Conservation (phyloP, 352 stramenopile genomes). For the Globisporangium mamillatum region DNA sequence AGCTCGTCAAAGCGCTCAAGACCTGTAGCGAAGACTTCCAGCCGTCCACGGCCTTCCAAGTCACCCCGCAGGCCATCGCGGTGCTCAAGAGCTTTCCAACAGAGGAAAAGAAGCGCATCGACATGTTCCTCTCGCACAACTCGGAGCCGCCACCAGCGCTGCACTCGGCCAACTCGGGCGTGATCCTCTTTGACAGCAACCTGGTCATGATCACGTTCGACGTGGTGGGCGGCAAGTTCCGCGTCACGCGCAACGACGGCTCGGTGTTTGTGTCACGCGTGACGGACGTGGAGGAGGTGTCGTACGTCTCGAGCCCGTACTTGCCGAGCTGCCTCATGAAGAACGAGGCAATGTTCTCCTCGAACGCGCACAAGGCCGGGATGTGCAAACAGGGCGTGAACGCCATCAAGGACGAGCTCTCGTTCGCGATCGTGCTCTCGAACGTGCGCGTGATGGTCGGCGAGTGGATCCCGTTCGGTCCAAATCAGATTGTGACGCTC, state of each 20-base stretch:
- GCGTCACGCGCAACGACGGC: conserved; percentile 78
- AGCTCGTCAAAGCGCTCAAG: conserved; percentile 94
- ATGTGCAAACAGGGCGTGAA: conserved; percentile 82
- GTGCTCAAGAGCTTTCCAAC: conserved; percentile 38
- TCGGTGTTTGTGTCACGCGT: conserved; percentile 92
- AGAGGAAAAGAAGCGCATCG: conserved; percentile 51
- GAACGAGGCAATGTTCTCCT: conserved; percentile 92
- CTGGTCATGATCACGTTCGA: conserved; percentile 93
- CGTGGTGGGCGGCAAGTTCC: conserved; percentile 84
- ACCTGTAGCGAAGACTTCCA: conserved; percentile 93
- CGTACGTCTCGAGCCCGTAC: conserved; percentile 97
- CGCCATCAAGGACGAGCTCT: conserved; percentile 92
- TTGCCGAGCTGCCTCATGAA: conserved; percentile 94
- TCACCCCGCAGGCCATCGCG: conserved; percentile 40
- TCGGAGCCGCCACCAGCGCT: conserved; percentile 26
- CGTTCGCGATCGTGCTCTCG: conserved; percentile 95
- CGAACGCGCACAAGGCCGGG: conserved; percentile 90
- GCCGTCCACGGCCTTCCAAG: conserved; percentile 93
- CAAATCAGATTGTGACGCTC: conserved; percentile 97
- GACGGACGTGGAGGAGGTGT: conserved; percentile 96
- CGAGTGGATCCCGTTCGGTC: conserved; percentile 97
- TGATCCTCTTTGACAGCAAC: conserved; percentile 90
- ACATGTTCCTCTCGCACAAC: conserved; percentile 50
- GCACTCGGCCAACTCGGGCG: conserved; percentile 57
- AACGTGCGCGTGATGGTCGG: conserved; percentile 96